Evolutionary conservation across 176 grass and related monocot species (phyloP).

Genomic region (Aegilops longissima): DNA sequence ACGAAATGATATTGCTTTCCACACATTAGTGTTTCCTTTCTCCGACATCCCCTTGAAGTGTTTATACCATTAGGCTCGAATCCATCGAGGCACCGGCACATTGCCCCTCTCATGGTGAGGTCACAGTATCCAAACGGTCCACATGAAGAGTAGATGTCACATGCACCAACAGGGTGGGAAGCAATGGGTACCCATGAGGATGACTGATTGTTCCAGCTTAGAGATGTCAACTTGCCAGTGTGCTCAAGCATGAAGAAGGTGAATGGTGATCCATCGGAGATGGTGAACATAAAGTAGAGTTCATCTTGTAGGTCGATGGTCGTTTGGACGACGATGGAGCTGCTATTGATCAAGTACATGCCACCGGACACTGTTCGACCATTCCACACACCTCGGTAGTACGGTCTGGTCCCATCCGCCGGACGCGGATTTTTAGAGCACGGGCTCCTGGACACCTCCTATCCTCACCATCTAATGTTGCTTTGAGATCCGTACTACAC

Average conservation of each 20-base stretch:
- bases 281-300: not conserved
- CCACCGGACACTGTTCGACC: not conserved
- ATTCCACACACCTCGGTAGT: constrained; percentile 33
- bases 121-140: constrained; percentile 32
- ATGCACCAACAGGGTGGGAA: not conserved
- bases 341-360: not conserved
- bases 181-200: not conserved
- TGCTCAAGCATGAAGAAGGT: not conserved
- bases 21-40: not conserved
- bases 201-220: not conserved
- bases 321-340: not conserved
- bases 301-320: not conserved
- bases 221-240: not conserved
- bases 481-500: too few relatives aligned
- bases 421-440: too few relatives aligned
- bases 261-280: not conserved
- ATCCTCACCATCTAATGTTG: too few relatives aligned
- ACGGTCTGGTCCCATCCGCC: not conserved
- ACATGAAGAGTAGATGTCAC: constrained; percentile 23
- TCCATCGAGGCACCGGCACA: constrained; percentile 31
- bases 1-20: not conserved
- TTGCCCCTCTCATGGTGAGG: not conserved
- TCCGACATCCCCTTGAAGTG: not conserved
- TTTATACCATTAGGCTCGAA: constrained; percentile 18
- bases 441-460: too few relatives aligned